phyloP scores from a whole-genome alignment of 148 eudicot species.

The Chenopodium berlandieri region DNA sequence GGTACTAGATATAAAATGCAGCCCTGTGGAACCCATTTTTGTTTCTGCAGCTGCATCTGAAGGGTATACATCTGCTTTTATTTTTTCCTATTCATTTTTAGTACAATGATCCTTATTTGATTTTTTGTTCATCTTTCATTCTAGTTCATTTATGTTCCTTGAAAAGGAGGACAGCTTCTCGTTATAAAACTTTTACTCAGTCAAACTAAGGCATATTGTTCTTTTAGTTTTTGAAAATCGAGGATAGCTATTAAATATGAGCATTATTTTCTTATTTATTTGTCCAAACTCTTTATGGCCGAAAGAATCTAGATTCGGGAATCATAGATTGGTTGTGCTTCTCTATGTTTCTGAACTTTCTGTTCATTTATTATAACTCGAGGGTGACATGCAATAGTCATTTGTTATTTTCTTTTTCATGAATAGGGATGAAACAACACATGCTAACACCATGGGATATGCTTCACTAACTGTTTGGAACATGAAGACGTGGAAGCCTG shows the following conservation, averaged over 20 bases:
- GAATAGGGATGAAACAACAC: slow-evolving; percentile 54
- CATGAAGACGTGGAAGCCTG: slow-evolving; percentile 94
- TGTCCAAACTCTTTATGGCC: background rate
- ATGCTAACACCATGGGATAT: slow-evolving; percentile 50
- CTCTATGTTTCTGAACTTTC: background rate
- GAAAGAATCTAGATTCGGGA: background rate
- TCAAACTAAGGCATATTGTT: background rate
- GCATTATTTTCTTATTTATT: background rate
- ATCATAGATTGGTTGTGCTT: background rate
- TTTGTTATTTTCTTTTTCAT: background rate
- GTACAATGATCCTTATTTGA: background rate
- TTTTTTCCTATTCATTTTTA: background rate
- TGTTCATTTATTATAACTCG: background rate
- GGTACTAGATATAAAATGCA: slow-evolving; percentile 86
- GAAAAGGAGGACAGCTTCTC: background rate
- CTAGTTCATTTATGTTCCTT: background rate
- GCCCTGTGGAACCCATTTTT: slow-evolving; percentile 98
- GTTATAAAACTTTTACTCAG: background rate
- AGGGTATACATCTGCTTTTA: slow-evolving; percentile 44
- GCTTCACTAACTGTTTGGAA: slow-evolving; percentile 95
- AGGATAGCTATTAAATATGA: background rate
- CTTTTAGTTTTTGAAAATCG: background rate
- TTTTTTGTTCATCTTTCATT: background rate
- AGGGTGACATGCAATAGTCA: background rate
- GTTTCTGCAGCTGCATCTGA: slow-evolving; percentile 95